A percentile compares a stretch with the other conserved stretches of the same genome.
Conservation (phyloP, 768 basidiomycete genomes). For the Brasilioporus rufonigricans region DNA sequence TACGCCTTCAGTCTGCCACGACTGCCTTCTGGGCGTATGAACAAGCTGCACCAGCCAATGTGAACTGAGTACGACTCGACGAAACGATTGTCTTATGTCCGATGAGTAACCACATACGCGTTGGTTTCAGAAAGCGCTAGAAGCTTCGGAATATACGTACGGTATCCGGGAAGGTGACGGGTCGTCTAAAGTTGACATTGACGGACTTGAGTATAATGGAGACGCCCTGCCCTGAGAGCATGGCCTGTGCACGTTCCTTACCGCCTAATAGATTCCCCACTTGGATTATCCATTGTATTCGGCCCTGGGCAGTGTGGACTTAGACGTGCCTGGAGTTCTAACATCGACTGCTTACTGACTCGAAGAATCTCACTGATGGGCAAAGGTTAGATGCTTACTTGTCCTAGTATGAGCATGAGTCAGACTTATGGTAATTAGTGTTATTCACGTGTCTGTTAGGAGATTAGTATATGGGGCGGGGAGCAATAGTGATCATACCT, state of each 20-base stretch:
- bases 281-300: slow-evolving; percentile 64
- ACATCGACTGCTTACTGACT: slow-evolving; percentile 47
- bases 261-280: slow-evolving; percentile 63
- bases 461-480: background rate
- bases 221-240: slow-evolving; percentile 60
- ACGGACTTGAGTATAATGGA: slow-evolving; percentile 74
- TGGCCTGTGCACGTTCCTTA: slow-evolving; percentile 47
- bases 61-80: slow-evolving; percentile 43
- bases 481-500: slow-evolving; percentile 40
- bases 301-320: slow-evolving; percentile 42
- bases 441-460: slow-evolving; percentile 71
- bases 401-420: background rate
- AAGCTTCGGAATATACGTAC: slow-evolving; percentile 37
- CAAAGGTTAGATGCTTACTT: background rate
- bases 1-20: slow-evolving; percentile 59
- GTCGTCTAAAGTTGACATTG: slow-evolving; percentile 64
- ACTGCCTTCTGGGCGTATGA: slow-evolving; percentile 61
- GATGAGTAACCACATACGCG: slow-evolving; percentile 50
- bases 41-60: slow-evolving; percentile 54
- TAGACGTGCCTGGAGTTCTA: background rate
- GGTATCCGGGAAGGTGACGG: slow-evolving; percentile 76
- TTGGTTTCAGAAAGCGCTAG: background rate
- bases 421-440: slow-evolving; percentile 58
- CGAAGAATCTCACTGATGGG: slow-evolving; percentile 59
- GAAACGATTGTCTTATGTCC: slow-evolving; percentile 53